phyloP scores from a whole-genome alignment of 768 basidiomycete species.

The Daedaleopsis sinensis region DNA sequence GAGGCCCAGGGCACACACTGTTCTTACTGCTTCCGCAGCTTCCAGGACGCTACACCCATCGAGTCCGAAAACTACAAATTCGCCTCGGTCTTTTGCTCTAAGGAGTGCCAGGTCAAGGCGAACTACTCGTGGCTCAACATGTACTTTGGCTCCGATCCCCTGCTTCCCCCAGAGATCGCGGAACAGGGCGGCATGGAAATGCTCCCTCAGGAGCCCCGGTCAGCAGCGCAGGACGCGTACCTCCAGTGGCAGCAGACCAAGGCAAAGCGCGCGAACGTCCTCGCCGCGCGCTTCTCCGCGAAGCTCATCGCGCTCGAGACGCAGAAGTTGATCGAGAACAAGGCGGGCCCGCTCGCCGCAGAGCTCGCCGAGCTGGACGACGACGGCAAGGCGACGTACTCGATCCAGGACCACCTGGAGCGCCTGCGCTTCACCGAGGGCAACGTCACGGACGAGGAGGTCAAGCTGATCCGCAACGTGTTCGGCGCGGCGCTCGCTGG shows the following conservation, averaged over 20 bases:
- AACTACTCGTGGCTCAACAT: conserved; percentile 65
- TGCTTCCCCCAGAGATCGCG: conserved; percentile 49
- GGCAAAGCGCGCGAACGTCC: conserved; percentile 48
- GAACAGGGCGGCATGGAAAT: conserved; percentile 32
- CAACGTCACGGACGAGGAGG: conserved; percentile 50
- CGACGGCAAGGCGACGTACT: conserved; percentile 55
- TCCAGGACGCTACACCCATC: conserved; percentile 51
- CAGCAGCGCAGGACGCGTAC: conserved; percentile 62
- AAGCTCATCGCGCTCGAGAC: conserved; percentile 71
- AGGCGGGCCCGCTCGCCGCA: conserved; percentile 24
- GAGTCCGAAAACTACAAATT: conserved; percentile 54
- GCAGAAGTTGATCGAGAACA: conserved; percentile 48
- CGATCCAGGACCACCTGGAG: conserved; percentile 77
- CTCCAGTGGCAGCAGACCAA: conserved; percentile 56
- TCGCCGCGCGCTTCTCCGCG: conserved; percentile 74
- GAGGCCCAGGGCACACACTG: conserved; percentile 71
- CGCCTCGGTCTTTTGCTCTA: conserved; percentile 71
- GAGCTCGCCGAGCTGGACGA: conserved; percentile 40
- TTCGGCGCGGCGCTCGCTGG: conserved; percentile 68
- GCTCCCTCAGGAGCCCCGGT: conserved; percentile 45
- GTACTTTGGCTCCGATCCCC: conserved; percentile 69
- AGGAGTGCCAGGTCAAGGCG: conserved; percentile 58
- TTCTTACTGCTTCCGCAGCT: conserved; percentile 67
- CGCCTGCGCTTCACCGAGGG: conserved; percentile 69
- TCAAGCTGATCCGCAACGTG: conserved; percentile 52